Conservation (phyloP, 805 yeast genomes). For the Schwanniomyces sp. region DNA sequence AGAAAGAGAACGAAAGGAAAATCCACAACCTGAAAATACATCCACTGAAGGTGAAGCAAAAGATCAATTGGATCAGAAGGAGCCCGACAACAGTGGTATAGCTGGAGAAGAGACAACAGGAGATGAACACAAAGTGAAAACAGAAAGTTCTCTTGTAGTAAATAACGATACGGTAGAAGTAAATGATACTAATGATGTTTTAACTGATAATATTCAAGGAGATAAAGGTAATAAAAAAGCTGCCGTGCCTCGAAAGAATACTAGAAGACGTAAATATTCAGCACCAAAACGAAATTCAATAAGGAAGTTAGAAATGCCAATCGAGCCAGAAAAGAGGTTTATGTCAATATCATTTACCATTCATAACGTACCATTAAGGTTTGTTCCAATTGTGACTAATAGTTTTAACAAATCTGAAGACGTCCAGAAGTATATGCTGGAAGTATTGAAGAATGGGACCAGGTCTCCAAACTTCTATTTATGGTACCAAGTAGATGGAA, state of each 20-base stretch:
- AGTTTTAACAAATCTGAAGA: constrained; percentile 60
- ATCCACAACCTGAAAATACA: background rate
- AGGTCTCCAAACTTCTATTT: constrained; percentile 62
- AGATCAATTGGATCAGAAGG: constrained; percentile 24
- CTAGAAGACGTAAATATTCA: constrained; percentile 12
- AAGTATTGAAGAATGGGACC: constrained; percentile 57
- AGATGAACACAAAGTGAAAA: constrained; percentile 1
- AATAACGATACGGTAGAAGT: constrained; percentile 6
- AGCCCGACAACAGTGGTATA: constrained; percentile 2
- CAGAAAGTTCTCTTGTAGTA: constrained; percentile 1
- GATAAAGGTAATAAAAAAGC: constrained; percentile 14
- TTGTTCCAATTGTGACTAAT: constrained; percentile 61
- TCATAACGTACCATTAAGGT: constrained; percentile 63
- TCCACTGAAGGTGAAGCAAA: constrained; percentile 26
- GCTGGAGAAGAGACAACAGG: constrained; percentile 6
- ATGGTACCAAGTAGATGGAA: constrained; percentile 85
- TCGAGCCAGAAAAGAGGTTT: constrained; percentile 45
- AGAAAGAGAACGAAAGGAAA: constrained; percentile 18
- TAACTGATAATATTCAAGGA: background rate
- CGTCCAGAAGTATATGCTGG: constrained; percentile 62
- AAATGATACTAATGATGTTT: background rate
- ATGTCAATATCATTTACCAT: constrained; percentile 69
- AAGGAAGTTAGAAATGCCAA: constrained; percentile 29
- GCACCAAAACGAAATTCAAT: constrained; percentile 9
- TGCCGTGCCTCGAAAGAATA: constrained; percentile 14